A percentile compares a stretch with the other conserved stretches of the same genome.
Evolutionary conservation across 768 basidiomycete species (phyloP).

Genomic region (Phanerochaete sordida): DNA sequence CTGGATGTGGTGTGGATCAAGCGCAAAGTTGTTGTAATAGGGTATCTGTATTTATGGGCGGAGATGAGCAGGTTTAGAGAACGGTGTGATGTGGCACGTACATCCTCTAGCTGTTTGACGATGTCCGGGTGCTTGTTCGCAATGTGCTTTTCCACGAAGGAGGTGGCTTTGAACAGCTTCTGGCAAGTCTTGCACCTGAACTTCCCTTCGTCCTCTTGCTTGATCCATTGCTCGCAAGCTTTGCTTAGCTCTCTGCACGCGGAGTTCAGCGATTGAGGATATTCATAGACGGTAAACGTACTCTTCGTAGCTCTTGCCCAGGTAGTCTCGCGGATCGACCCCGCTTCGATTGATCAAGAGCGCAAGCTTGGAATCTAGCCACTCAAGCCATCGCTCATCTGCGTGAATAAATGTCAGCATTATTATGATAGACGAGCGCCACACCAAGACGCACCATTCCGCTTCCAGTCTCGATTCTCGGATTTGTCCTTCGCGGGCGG

Average conservation of each 20-base stretch:
- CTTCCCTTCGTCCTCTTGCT: constrained; percentile 96
- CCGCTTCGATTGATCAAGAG: constrained; percentile 74
- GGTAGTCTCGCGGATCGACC: constrained; percentile 84
- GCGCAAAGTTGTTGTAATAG: constrained; percentile 93
- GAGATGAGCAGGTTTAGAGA: constrained; percentile 4
- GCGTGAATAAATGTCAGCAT: background rate
- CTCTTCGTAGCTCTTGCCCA: constrained; percentile 90
- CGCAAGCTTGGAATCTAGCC: constrained; percentile 83
- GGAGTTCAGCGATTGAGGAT: constrained; percentile 12
- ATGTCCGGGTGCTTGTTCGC: constrained; percentile 90
- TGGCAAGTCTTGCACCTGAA: constrained; percentile 95
- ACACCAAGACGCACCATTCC: constrained; percentile 52
- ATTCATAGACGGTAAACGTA: constrained; percentile 39
- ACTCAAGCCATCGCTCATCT: constrained; percentile 90
- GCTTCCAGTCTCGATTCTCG: constrained; percentile 51
- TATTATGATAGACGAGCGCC: background rate
- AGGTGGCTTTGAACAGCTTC: constrained; percentile 96
- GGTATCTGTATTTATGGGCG: constrained; percentile 49
- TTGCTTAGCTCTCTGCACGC: constrained; percentile 71
- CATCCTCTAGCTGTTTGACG: constrained; percentile 81
- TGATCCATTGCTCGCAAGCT: constrained; percentile 75
- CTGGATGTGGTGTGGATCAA: constrained; percentile 92
- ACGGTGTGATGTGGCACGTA: constrained; percentile 33
- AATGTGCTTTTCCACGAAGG: constrained; percentile 98
- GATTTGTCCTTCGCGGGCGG: constrained; percentile 28